Evolutionary conservation across 306 rosid species (phyloP), one percentile per base, ranked within the genome.

Genomic region (Cicer judaicum): DNA sequence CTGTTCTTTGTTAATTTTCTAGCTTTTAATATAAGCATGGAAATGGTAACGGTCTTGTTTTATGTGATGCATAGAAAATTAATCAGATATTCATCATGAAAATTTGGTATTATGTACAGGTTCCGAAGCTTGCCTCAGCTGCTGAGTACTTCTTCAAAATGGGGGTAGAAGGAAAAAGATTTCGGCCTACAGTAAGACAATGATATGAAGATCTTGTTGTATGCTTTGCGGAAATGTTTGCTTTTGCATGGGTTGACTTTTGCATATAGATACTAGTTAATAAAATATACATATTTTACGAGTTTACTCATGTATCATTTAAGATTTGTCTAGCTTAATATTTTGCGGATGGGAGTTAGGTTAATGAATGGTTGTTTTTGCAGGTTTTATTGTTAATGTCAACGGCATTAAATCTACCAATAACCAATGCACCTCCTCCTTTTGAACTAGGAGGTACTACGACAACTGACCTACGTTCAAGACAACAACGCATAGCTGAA

Each of bases 101-200:
- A 72, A 40, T 60, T 75, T 72, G 72, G 69, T 80, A 69, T 70
- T n/a, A 11, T 72, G 44, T 67, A 40, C 88, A 93, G 98, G 98
- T 93, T 63, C 98, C 98, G 9, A 93, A 93, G 89, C 98, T 93
- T 85, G 97, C 97, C 48, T 88, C 92, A 0, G 93, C 96, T 77
- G 98, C 98, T 60, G 98, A 93, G 74, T 91, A 89, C 83, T 88
- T 93, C 76, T 93, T 93, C 84, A 93, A 88, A 83, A 78, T 93
- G 89, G 98, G 98, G 42, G 94, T 91, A 63, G 98, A 93, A 84
- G 98, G 98, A 71, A 93, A 93, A 73, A 87, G 98, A 78, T 91
- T 93, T 79, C 98, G 98, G 66, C 98, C 98, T 16, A 93, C 98
- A 78, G 98, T 93, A 90, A 81, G 87, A 13, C 73, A 47, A 60